A percentile compares a stretch with the other conserved stretches of the same genome.
Evolutionary conservation across 1,284 basidiomycete species (phyloP).

Genomic region (Ganoderma meredithae): DNA sequence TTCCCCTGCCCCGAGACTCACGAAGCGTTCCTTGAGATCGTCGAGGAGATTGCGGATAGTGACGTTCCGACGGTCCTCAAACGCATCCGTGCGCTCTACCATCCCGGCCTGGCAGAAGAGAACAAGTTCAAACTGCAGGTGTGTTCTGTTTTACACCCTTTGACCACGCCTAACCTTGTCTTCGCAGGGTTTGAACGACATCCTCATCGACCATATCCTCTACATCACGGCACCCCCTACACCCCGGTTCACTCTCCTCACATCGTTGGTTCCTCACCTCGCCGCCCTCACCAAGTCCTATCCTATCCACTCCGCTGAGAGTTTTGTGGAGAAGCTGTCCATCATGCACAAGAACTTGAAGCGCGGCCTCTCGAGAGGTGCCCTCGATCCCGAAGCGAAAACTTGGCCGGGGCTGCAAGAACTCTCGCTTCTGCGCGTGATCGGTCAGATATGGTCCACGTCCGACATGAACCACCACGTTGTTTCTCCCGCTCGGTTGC

Average conservation of each 20-base stretch:
- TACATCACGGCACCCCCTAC: conserved; percentile 73
- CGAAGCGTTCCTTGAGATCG: conserved; percentile 87
- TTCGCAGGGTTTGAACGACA: conserved; percentile 71
- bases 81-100: conserved; percentile 91
- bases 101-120: conserved; percentile 88
- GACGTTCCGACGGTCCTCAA: conserved; percentile 88
- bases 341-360: conserved; percentile 96
- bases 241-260: conserved; percentile 68
- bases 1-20: conserved; percentile 90
- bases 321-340: conserved; percentile 84
- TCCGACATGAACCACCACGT: conserved; percentile 95
- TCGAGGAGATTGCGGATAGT: conserved; percentile 73
- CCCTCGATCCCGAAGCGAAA: conserved; percentile 68
- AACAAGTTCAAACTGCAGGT: conserved; percentile 94
- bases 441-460: conserved; percentile 90
- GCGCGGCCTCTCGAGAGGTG: conserved; percentile 82
- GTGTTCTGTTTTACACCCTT: conserved; percentile 29
- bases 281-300: conserved; percentile 83
- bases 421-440: conserved; percentile 81
- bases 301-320: conserved; percentile 80
- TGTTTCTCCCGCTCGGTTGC: conserved; percentile 83
- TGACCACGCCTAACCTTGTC: conserved; percentile 5
- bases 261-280: conserved; percentile 83
- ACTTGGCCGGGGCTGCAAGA: conserved; percentile 93
- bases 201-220: conserved; percentile 93